Evolutionary conservation across 495 filamentous ascomycete species (phyloP).

Genomic region (Aspergillus olivimuriae): DNA sequence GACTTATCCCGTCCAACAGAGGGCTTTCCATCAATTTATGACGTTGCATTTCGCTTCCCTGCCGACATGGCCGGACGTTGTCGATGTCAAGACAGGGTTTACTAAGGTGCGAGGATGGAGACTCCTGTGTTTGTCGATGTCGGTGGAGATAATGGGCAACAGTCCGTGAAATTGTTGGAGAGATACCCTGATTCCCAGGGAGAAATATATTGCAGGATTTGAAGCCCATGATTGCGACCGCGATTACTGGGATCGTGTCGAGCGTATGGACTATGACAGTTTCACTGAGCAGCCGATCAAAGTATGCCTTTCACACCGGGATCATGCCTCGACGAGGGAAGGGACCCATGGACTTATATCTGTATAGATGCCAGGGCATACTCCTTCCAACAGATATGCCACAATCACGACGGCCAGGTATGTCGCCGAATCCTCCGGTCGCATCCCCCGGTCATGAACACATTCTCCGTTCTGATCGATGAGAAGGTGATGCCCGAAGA

Average conservation of each 20-base stretch:
- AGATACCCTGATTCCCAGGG: background rate
- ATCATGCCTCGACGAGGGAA: too few species aligned
- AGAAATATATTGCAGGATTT: background rate
- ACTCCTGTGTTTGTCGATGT: background rate
- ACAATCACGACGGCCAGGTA: background rate
- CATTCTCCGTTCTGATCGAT: background rate
- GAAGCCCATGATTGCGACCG: background rate
- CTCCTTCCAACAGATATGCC: background rate
- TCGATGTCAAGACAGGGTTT: background rate
- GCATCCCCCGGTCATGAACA: background rate
- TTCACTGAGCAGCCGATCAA: conserved; percentile 1
- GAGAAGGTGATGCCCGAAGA: background rate
- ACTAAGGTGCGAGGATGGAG: background rate
- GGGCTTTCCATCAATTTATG: background rate
- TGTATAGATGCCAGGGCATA: background rate
- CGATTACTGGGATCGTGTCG: background rate
- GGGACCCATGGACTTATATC: too few species aligned
- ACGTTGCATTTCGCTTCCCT: background rate
- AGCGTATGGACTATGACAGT: background rate
- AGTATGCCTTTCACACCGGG: too few species aligned
- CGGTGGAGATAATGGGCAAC: background rate
- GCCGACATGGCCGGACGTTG: background rate
- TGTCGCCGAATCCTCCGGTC: background rate
- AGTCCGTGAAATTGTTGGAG: background rate
- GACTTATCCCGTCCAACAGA: background rate